Evolutionary conservation across 208 protist species (phyloP).

Genomic region (Leishmania turanica): DNA sequence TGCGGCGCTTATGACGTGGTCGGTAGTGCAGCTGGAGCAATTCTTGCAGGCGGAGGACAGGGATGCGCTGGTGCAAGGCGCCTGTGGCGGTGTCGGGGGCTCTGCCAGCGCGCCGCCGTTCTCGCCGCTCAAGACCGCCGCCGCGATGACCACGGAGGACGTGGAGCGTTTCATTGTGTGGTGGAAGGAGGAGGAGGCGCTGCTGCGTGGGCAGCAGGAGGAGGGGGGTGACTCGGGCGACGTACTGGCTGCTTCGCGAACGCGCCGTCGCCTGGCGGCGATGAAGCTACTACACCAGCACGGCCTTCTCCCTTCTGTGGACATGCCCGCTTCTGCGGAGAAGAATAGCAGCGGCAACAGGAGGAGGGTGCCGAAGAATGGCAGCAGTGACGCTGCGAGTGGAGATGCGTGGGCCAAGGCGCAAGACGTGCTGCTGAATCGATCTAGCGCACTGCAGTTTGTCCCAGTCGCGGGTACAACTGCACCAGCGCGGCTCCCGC

Average conservation of each 20-base stretch:
- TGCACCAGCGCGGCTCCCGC: constrained; percentile 16
- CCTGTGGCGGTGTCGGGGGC: not conserved
- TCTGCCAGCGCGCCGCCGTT: constrained; percentile 3
- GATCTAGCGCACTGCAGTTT: constrained; percentile 17
- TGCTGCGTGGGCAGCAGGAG: constrained; percentile 11
- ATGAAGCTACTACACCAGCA: constrained; percentile 24
- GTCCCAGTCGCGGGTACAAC: not conserved
- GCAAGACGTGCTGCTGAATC: constrained; percentile 11
- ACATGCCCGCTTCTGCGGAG: not conserved
- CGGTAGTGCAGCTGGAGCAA: constrained; percentile 33
- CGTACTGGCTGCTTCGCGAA: constrained; percentile 13
- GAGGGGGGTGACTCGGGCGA: not conserved
- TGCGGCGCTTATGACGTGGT: constrained; percentile 29
- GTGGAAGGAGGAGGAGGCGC: constrained; percentile 39
- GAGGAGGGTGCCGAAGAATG: not conserved
- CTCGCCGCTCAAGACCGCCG: not conserved
- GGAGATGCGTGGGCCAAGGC: constrained; percentile 15
- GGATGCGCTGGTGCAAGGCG: constrained; percentile 26
- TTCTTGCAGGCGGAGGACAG: constrained; percentile 41
- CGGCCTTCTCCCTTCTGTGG: constrained; percentile 13
- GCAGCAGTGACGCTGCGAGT: not conserved
- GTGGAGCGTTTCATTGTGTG: constrained; percentile 42
- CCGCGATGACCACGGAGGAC: constrained; percentile 24
- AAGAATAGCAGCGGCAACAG: not conserved
- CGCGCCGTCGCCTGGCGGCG: constrained; percentile 18